Evolutionary conservation across 306 rosid genomes (phyloP), one percentile per base, ranked within the genome.

Genomic region (Cucumis melo): DNA sequence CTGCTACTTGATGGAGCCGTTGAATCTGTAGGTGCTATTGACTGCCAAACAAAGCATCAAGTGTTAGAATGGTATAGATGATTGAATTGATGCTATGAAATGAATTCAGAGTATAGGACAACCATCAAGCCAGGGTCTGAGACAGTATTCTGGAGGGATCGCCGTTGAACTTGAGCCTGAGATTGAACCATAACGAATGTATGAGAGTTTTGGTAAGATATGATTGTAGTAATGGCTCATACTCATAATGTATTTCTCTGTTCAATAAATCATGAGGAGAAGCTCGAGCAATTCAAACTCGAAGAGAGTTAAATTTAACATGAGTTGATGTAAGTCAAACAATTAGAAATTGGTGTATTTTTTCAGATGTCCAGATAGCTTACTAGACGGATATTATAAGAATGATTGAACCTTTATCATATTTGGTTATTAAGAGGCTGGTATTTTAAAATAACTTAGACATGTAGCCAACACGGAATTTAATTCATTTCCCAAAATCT

Each of bases 11-110:
- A 59, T 8, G 65, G 61, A 48, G 50, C 85, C 19, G 36, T 73
- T 60, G 73, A 84, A n/a, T 86, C 89, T 10, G 85, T 85, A 74
- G 76, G 48, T 53, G 74, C 86, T 62, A 44, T 42, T 21, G 70
- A 70, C 80, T 80, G 90, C 96, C 87, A 75, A 83, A 82, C 77
- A 44, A 72, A 68, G 0, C 9, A 38, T 23, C 12, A 39, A 36
- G 12, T 58, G 80, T 55, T 36, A 59, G 64, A 61, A 73, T 38
- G 24, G 7, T 19, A 73, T 20, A 39, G 20, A 23, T 16, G 39
- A 58, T 17, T n/a, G 42, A 23, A 32, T 53, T 58, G 21, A 8
- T 39, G 20, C 41, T 41, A 36, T 23, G 34, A 56, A 55, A 75
- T 20, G 63, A 57, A 10, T 24, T 50, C 16, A 21, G 12, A 19